Percentiles rank a stretch among this genome's conserved stretches.
Evolutionary conservation across 2,329 filamentous ascomycete species (phyloP).

Genomic region (Dothidotthia symphoricarpi): DNA sequence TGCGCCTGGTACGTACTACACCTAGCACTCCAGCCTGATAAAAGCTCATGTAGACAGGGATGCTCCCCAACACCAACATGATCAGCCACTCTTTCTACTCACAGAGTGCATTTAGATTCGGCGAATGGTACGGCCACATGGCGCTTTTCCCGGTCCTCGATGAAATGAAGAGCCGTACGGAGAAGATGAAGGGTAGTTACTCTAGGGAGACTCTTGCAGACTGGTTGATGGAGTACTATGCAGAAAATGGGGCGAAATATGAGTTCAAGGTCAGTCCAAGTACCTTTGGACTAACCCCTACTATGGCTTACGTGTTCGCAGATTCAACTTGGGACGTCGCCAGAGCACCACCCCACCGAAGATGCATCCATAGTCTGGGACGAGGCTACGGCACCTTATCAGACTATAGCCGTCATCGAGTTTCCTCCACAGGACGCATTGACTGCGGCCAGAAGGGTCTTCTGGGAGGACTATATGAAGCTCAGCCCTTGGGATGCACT

Average conservation of each 20-base stretch:
- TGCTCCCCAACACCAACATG: constrained; percentile 36
- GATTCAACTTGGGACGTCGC: constrained; percentile 31
- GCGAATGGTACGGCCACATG: constrained; percentile 31
- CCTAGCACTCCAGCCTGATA: too few species aligned
- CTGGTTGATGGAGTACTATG: constrained; percentile 28
- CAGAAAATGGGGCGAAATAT: constrained; percentile 24
- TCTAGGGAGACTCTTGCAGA: constrained; percentile 23
- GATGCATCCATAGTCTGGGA: constrained; percentile 34
- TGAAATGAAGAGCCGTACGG: constrained; percentile 15
- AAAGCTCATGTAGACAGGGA: too few species aligned
- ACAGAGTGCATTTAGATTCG: constrained; percentile 34
- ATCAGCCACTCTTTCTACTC: constrained; percentile 36
- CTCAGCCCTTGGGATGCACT: constrained; percentile 29
- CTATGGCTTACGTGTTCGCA: constrained; percentile 1
- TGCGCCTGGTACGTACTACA: constrained; percentile 15
- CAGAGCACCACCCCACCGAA: constrained; percentile 31
- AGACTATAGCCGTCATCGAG: constrained; percentile 27
- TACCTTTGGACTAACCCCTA: too few species aligned
- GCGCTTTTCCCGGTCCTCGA: constrained; percentile 26
- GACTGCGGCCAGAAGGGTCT: constrained; percentile 18
- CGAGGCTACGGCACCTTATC: constrained; percentile 31
- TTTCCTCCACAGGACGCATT: constrained; percentile 30
- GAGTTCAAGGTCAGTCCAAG: constrained; percentile 19
- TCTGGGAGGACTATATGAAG: constrained; percentile 34
- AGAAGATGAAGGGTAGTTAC: constrained; percentile 22